These are phyloP conservation scores for Ogataea glucozyma DNA, from an alignment of 805 yeast species.

Conservation along the genomic window DNA sequence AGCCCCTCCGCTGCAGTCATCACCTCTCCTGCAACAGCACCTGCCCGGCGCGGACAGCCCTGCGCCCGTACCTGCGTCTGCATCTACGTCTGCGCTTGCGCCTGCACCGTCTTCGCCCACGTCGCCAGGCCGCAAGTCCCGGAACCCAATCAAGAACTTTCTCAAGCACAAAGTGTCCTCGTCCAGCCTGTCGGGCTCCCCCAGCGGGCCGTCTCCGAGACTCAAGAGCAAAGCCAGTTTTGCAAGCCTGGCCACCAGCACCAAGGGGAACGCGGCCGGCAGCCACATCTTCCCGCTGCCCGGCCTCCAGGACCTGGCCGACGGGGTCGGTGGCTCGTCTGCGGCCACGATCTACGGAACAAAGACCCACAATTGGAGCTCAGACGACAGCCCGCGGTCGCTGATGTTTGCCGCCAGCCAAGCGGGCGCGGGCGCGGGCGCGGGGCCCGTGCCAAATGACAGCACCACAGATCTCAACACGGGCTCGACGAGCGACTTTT, in stretches of 20 bases:
- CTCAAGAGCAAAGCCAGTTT: constrained; percentile 20
- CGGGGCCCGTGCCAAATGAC: too few species aligned
- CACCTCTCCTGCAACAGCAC: constrained; percentile 14
- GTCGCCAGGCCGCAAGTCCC: constrained; percentile 23
- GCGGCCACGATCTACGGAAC: constrained; percentile 35
- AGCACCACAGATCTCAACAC: constrained; percentile 8
- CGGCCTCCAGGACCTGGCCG: background rate
- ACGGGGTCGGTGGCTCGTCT: constrained; percentile 4
- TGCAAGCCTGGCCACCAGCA: constrained; percentile 7
- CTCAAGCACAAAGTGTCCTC: constrained; percentile 29
- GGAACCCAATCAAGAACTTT: constrained; percentile 30
- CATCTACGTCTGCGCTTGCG: too few species aligned
- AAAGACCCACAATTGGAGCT: constrained; percentile 33
- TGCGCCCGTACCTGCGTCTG: too few species aligned
- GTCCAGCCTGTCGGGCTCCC: constrained; percentile 9
- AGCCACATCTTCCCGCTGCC: background rate
- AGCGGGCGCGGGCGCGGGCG: background rate
- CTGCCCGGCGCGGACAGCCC: constrained; percentile 6
- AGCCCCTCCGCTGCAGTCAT: constrained; percentile 7
- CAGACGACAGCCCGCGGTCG: constrained; percentile 24
- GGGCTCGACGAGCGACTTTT: constrained; percentile 25
- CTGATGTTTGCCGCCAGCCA: constrained; percentile 6
- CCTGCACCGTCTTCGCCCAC: constrained; percentile 18
- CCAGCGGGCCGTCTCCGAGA: constrained; percentile 9
- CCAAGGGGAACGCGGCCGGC: background rate